Base-by-base conservation (phyloP, 495 filamentous ascomycete species). In the Beverwykella pulmonaria region DNA sequence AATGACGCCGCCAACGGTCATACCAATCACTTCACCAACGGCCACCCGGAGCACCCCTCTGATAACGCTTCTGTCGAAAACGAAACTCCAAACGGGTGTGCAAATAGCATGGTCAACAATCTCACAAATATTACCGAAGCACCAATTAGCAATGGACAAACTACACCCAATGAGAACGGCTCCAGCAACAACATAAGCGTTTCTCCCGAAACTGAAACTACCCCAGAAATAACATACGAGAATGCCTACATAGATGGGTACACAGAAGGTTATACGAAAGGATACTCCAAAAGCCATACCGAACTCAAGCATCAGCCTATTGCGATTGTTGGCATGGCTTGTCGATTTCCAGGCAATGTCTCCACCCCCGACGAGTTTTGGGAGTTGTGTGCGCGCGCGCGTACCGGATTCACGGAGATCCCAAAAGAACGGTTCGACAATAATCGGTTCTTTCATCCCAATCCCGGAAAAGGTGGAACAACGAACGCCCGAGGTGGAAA, bases 321-420 rank as follows among this genome's bases (percentile, higher is more conserved):
- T 53, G 86, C 85, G n/a, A 79, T 88, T 34, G 75, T 88, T 61
- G 85, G 86, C 49, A 81, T 88, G 77, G 78, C 80, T n/a, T 87
- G 83, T 63, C 81, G 84, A 32, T 84, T 90, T 65, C 85, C 87
- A 15, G 86, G 82, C 9, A 79, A 81, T 59, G 80, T 82, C 27
- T 78, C 79, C 32, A 81, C 71, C 62, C 80, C 82, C 17, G 79
- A 81, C 48, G 79, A 79, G 49, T 80, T 90, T 57, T 90, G 86
- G 85, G 73, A 87, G 46, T 78, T 89, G 64, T 68, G 86, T 29
- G 70, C 53, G 7, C 58, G 58, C 5, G 23, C 44, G 5, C 58
- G 58, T 15, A 61, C 29, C 7, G 60, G 30, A 8, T 63, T 63
- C 46, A 36, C 60, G 20, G 44, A 49, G 30, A 47, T 54, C n/a